These are phyloP conservation scores for Fusarium hostae DNA, from an alignment of 2,329 filamentous ascomycete species.

Conservation along the genomic window DNA sequence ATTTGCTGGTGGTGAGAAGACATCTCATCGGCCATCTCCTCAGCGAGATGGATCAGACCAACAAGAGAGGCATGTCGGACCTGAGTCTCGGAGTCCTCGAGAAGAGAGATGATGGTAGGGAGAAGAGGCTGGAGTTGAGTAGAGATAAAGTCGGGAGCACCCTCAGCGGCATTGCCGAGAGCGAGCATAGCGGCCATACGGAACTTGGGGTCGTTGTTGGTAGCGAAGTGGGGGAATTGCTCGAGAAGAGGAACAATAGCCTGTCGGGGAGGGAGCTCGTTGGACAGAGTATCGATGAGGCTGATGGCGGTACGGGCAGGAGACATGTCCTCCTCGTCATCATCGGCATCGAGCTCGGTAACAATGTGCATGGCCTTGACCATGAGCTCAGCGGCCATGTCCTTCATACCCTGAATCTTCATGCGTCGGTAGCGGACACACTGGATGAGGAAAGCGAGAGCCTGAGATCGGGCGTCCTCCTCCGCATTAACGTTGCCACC, in stretches of 20 bases:
- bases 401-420: constrained; percentile 90
- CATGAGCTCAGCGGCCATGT: constrained; percentile 86
- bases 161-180: constrained; percentile 93
- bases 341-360: constrained; percentile 84
- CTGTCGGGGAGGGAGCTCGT: constrained; percentile 89
- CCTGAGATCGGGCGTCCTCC: constrained; percentile 88
- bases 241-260: constrained; percentile 93
- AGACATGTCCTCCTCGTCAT: constrained; percentile 80
- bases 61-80: constrained; percentile 90
- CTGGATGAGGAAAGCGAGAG: constrained; percentile 93
- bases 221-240: constrained; percentile 83
- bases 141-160: constrained; percentile 95
- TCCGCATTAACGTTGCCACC: constrained; percentile 79
- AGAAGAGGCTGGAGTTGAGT: constrained; percentile 90
- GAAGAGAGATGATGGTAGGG: constrained; percentile 83
- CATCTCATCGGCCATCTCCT: constrained; percentile 92
- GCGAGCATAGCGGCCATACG: constrained; percentile 92
- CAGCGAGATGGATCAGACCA: constrained; percentile 87
- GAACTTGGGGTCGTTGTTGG: constrained; percentile 77
- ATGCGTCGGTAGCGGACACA: constrained; percentile 91
- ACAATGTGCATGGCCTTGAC: constrained; percentile 88
- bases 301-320: constrained; percentile 87
- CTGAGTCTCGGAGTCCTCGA: constrained; percentile 83
- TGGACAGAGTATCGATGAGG: constrained; percentile 88
- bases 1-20: constrained; percentile 85